phyloP scores from a whole-genome alignment of 139 green algal genomes.

The Haematococcus sp. region DNA sequence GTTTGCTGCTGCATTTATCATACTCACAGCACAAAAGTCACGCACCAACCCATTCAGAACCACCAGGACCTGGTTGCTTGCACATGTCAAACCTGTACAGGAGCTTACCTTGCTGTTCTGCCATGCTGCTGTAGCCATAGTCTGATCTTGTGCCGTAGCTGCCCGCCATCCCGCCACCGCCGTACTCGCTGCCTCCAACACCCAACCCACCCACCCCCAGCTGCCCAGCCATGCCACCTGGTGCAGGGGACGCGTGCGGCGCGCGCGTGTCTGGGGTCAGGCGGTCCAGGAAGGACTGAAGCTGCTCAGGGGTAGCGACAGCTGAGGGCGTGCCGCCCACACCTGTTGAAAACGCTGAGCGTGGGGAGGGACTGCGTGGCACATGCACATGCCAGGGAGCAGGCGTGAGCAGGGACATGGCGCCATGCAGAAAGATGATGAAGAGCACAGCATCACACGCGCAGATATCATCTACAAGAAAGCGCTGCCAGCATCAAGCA shows the following conservation, averaged over 20 bases:
- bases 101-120: not conserved
- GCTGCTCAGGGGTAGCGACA: slow-evolving; percentile 42
- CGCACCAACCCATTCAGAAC: not conserved
- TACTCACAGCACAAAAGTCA: not conserved
- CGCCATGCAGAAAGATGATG: too few relatives aligned
- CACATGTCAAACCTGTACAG: too few relatives aligned
- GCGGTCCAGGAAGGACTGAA: slow-evolving; percentile 28
- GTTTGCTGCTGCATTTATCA: too few relatives aligned
- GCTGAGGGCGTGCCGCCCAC: slow-evolving; percentile 6
- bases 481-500: too few relatives aligned
- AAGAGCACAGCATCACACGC: too few relatives aligned
- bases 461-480: too few relatives aligned
- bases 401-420: too few relatives aligned
- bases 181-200: too few relatives aligned
- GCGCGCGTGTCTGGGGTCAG: slow-evolving; percentile 1
- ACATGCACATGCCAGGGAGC: not conserved
- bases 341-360: slow-evolving; percentile 4
- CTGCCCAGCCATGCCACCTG: not conserved
- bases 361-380: slow-evolving; percentile 16
- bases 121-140: not conserved
- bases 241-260: not conserved
- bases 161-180: not conserved
- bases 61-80: not conserved
- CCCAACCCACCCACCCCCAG: too few relatives aligned
- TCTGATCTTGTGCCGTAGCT: not conserved